These are phyloP conservation scores for Pseudogymnoascus sp. DNA, from an alignment of 2,329 filamentous ascomycete genomes.

Conservation along the genomic window DNA sequence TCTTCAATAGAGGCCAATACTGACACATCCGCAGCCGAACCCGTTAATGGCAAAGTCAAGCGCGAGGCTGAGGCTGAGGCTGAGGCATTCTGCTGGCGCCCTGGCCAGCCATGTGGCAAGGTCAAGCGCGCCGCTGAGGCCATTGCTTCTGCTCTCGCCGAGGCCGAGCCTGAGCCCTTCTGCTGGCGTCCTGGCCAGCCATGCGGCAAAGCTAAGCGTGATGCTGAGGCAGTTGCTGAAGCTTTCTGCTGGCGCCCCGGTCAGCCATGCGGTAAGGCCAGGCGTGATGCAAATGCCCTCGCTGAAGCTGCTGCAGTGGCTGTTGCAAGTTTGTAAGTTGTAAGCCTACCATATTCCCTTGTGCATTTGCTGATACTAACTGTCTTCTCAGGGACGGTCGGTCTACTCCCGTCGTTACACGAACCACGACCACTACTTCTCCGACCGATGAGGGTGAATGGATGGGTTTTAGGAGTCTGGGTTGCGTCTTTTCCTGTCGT, in stretches of 20 bases:
- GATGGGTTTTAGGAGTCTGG: too few relatives aligned
- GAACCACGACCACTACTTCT: too few relatives aligned
- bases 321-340: conserved; percentile 2
- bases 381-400: not conserved
- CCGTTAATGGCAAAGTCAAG: not conserved
- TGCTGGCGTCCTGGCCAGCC: conserved; percentile 27
- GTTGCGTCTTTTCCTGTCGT: too few relatives aligned
- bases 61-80: not conserved
- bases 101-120: conserved; percentile 25
- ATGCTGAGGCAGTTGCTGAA: conserved; percentile 12
- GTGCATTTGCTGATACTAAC: not conserved
- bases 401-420: too few relatives aligned
- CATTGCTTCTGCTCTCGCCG: conserved; percentile 21
- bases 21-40: conserved; percentile 9
- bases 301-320: conserved; percentile 9
- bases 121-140: conserved; percentile 30
- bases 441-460: too few relatives aligned
- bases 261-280: conserved; percentile 20
- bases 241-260: conserved; percentile 20
- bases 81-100: conserved; percentile 21
- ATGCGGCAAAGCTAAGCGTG: conserved; percentile 14
- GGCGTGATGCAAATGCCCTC: conserved; percentile 12
- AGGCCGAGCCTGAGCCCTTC: conserved; percentile 18
- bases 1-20: not conserved
- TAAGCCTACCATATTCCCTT: not conserved